Base-by-base conservation (phyloP, 2,329 filamentous ascomycete genomes). In the Cladosporium sp. region DNA sequence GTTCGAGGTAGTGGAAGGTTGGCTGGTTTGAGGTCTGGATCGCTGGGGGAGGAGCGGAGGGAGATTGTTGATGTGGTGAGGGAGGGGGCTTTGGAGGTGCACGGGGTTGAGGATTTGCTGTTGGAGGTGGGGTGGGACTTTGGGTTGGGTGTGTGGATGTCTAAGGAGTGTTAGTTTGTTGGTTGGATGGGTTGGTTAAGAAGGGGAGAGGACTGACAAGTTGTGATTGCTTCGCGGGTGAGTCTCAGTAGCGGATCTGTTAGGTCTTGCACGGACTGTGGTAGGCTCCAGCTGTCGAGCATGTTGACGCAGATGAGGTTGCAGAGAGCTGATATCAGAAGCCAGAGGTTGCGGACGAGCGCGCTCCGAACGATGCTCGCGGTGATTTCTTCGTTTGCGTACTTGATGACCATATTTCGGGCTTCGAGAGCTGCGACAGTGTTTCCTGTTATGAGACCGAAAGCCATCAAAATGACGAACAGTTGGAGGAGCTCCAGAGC, bases 261-360 rank as follows among this genome's bases (percentile, higher is more conserved):
- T n/a, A 49, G 8, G 2, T 49, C 46, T 13, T 35, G 8, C 2
- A 43, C 4, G 5, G 46, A 49, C 7, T 35, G 14, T n/a, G 46
- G 46, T 13, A 49, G 11, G 14, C 46, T 49, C 46, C 46, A 49
- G 31, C 38, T 49, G 32, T 49, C 46, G 31, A 49, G 38, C 46
- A 49, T 49, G 13, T 40, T 49, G 37, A 49, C 33, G 38, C 28
- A 42, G 10, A 16, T 16, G n/a, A 49, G 46, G n/a, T 33, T 28
- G 14, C 46, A 22, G 16, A 42, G 4, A 10, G 46, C 46, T 3
- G 46, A 49, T 2, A 10, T 13, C 2, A 42, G 16, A 9, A 49
- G 8, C 46, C 46, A 49, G 3, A 22, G 6, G 16, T 49, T 49
- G 14, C 28, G 42, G 5, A 22, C 28, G 7, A 49, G 32, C 3